Evolutionary conservation across 2,329 filamentous ascomycete species (phyloP).

Genomic region (Tolypocladium nubicola): DNA sequence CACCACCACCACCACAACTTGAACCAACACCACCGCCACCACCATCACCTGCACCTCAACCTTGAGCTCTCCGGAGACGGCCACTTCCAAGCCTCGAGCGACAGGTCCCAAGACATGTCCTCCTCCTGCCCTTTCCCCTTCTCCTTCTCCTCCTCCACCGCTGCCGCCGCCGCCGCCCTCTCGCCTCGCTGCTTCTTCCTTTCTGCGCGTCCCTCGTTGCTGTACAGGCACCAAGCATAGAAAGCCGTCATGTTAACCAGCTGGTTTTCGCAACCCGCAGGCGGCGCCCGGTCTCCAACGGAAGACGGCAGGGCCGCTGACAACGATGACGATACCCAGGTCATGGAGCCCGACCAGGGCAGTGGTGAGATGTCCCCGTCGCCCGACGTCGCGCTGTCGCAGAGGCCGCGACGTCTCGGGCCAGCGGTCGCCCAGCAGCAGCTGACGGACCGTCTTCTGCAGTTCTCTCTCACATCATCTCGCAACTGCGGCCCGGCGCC

Average conservation of each 20-base stretch:
- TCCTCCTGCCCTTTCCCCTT: not conserved
- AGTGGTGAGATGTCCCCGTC: conserved; percentile 54
- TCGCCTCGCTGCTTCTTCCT: conserved; percentile 4
- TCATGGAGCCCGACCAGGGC: conserved; percentile 86
- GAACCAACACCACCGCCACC: not conserved
- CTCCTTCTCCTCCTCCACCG: not conserved
- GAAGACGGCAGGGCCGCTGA: conserved; percentile 40
- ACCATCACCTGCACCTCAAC: not conserved
- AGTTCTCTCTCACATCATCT: conserved; percentile 97
- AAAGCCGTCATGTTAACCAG: conserved; percentile 27
- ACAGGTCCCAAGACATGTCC: not conserved
- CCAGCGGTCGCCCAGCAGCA: conserved; percentile 1
- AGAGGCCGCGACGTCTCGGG: not conserved
- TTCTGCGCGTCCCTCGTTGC: conserved; percentile 5
- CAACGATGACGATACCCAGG: conserved; percentile 59
- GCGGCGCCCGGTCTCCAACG: conserved; percentile 41
- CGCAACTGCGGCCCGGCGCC: conserved; percentile 87
- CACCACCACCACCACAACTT: not conserved
- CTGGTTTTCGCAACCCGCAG: conserved; percentile 30
- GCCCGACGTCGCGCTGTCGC: conserved; percentile 4
- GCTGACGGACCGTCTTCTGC: not conserved
- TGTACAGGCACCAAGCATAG: conserved; percentile 3
- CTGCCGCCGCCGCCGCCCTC: not conserved
- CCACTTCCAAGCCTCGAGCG: not conserved
- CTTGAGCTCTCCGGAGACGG: not conserved